Evolutionary conservation across 2,329 filamentous ascomycete genomes (phyloP), one percentile per base, ranked within the genome.

Genomic region (Microascus cirrosus): DNA sequence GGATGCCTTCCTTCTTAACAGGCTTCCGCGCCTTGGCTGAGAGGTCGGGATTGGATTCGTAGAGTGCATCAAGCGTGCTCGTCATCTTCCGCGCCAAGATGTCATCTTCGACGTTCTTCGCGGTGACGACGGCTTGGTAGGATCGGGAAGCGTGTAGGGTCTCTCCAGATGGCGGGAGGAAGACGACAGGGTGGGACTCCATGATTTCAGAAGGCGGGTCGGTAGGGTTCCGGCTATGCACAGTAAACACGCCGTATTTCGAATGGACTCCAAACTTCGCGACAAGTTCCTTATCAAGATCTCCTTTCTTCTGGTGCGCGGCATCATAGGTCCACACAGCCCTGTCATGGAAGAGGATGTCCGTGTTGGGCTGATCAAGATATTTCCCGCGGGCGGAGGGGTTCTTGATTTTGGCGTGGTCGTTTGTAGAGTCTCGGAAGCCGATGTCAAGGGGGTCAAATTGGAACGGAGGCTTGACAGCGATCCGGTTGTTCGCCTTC

Each of bases 391-490:
- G 73, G 60, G 77, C 77, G 15, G 74, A 74, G 62, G 74, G 74
- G 36, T 76, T 81, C 53, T 79, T 78, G 24, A 77, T 77, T 59
- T 79, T 77, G 60, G 73, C 73, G 34, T 76, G 74, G 62, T 81
- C 78, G 60, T 84, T 84, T 60, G 75, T 75, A 3, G 79, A 81
- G 63, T 84, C 81, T 24, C 78, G 75, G 66, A 82, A 84, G 15
- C 81, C 81, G 60, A 84, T 84, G 64, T 84, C 80, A 59, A 76
- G 71, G 10, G 77, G 69, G 42, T 78, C 72, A 58, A 75, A 83
- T 56, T 73, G 69, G 61, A 78, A 79, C 0, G 74, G 62, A 12
- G 79, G 79, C 4, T 66, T 66, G 51, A 81, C 69, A 63, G 83
- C 74, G 58, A 83, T 75, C 28, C 77, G 80, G 63, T 80, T 82